phyloP scores from a whole-genome alignment of 2,329 filamentous ascomycete genomes.

The Moelleriella libera region DNA sequence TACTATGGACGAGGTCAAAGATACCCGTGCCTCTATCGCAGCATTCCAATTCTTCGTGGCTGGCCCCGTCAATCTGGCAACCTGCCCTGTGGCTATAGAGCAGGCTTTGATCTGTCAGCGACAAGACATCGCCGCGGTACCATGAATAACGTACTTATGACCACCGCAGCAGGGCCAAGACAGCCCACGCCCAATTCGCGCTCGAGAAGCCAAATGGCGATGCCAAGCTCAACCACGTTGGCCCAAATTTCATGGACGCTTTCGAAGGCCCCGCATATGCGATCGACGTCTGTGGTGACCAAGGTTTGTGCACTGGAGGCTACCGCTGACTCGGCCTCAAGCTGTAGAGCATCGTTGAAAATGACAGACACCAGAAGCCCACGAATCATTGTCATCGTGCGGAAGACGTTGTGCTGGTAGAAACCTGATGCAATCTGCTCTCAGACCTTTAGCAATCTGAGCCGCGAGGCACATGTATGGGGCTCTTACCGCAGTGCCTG shows the following conservation, averaged over 20 bases:
- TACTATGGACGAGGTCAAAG: slow-evolving; percentile 13
- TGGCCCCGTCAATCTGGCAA: too few relatives aligned
- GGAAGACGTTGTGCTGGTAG: not conserved
- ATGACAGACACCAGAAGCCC: not conserved
- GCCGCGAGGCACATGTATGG: too few relatives aligned
- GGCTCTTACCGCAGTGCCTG: not conserved
- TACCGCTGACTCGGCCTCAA: too few relatives aligned
- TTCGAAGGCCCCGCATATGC: slow-evolving; percentile 1
- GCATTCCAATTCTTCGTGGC: slow-evolving; percentile 2
- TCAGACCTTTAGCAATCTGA: too few relatives aligned
- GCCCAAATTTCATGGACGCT: slow-evolving; percentile 20
- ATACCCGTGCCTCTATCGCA: slow-evolving; percentile 14
- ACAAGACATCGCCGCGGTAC: slow-evolving; percentile 10
- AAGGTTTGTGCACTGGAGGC: slow-evolving; percentile 20
- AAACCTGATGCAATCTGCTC: not conserved
- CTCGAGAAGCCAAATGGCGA: not conserved
- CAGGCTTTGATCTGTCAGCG: not conserved
- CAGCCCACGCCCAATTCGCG: not conserved
- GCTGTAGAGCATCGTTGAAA: not conserved
- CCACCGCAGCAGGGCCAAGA: not conserved
- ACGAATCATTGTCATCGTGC: not conserved
- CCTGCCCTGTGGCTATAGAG: too few relatives aligned
- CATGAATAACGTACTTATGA: not conserved
- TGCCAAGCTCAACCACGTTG: slow-evolving; percentile 13
- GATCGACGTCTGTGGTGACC: slow-evolving; percentile 29